phyloP scores from a whole-genome alignment of 2,329 filamentous ascomycete species.

The Epicoccum sorghinum region DNA sequence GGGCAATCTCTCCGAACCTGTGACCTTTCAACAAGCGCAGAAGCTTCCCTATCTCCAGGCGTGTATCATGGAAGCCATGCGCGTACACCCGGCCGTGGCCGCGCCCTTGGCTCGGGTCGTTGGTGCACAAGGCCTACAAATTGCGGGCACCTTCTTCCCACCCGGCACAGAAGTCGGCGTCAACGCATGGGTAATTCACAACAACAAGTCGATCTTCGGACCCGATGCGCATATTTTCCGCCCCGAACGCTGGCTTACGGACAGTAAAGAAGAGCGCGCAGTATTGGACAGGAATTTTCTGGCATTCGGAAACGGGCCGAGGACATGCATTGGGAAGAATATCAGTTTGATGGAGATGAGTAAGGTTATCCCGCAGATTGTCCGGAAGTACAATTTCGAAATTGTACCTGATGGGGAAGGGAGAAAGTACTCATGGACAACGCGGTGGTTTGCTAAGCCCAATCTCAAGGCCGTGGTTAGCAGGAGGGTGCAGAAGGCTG shows the following conservation, averaged over 20 bases:
- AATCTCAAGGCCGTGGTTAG: slow-evolving; percentile 1
- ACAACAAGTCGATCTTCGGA: slow-evolving; percentile 49
- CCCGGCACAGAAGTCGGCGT: slow-evolving; percentile 52
- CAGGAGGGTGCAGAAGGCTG: slow-evolving; percentile 1
- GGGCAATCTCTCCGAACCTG: slow-evolving; percentile 22
- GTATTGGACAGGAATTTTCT: slow-evolving; percentile 19
- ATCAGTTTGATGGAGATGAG: slow-evolving; percentile 30
- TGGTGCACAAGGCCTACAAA: slow-evolving; percentile 31
- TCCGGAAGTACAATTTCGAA: slow-evolving; percentile 24
- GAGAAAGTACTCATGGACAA: slow-evolving; percentile 7
- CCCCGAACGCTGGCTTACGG: slow-evolving; percentile 52
- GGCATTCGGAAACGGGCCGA: slow-evolving; percentile 27
- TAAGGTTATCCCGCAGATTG: slow-evolving; percentile 30
- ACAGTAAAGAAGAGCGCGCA: slow-evolving; percentile 6
- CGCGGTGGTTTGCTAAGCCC: slow-evolving; percentile 16
- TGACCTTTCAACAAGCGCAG: slow-evolving; percentile 33
- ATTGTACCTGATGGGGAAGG: slow-evolving; percentile 4
- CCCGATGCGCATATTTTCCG: slow-evolving; percentile 46
- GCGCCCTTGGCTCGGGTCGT: slow-evolving; percentile 48
- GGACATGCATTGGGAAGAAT: slow-evolving; percentile 34
- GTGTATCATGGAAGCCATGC: slow-evolving; percentile 52
- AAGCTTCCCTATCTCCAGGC: slow-evolving; percentile 53
- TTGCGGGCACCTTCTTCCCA: slow-evolving; percentile 50
- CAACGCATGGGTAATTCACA: slow-evolving; percentile 54
- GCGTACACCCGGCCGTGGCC: slow-evolving; percentile 53